These are phyloP conservation scores for Ceratobasidium sp. DNA, from an alignment of 1,284 basidiomycete genomes.

Conservation along the genomic window DNA sequence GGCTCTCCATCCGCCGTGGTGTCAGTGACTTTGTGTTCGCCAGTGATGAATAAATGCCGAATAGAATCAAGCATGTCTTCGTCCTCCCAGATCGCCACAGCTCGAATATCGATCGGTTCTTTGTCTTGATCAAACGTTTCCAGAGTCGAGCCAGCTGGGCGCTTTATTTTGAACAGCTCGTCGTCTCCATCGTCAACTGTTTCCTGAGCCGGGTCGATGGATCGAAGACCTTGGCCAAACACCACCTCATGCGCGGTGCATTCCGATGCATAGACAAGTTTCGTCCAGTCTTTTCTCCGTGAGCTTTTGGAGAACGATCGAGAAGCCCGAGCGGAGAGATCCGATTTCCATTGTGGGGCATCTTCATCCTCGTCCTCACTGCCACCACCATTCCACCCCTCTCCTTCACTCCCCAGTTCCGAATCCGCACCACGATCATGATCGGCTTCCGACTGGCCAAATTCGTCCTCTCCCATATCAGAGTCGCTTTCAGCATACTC, in stretches of 20 bases:
- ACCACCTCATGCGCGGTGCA: slow-evolving; percentile 78
- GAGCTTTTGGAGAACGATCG: slow-evolving; percentile 57
- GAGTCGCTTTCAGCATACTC: slow-evolving; percentile 85
- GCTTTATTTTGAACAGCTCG: slow-evolving; percentile 76
- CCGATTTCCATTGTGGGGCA: slow-evolving; percentile 79
- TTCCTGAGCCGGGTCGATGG: slow-evolving; percentile 45
- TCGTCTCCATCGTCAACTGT: slow-evolving; percentile 61
- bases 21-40: slow-evolving; percentile 55
- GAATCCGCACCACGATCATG: slow-evolving; percentile 74
- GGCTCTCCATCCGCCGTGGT: slow-evolving; percentile 54
- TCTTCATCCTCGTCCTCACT: slow-evolving; percentile 54
- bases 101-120: slow-evolving; percentile 57
- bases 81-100: slow-evolving; percentile 80
- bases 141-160: slow-evolving; percentile 49
- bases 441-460: too few species aligned
- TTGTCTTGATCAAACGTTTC: slow-evolving; percentile 79
- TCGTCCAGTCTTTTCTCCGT: slow-evolving; percentile 75
- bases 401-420: slow-evolving; percentile 55
- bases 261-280: slow-evolving; percentile 80
- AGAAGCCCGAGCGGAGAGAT: slow-evolving; percentile 69
- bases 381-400: slow-evolving; percentile 50
- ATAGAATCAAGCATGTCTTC: slow-evolving; percentile 88
- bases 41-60: slow-evolving; percentile 91
- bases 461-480: too few species aligned
- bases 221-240: slow-evolving; percentile 53